Evolutionary conservation across 2,329 filamentous ascomycete species (phyloP).

Genomic region (Capronia americana): DNA sequence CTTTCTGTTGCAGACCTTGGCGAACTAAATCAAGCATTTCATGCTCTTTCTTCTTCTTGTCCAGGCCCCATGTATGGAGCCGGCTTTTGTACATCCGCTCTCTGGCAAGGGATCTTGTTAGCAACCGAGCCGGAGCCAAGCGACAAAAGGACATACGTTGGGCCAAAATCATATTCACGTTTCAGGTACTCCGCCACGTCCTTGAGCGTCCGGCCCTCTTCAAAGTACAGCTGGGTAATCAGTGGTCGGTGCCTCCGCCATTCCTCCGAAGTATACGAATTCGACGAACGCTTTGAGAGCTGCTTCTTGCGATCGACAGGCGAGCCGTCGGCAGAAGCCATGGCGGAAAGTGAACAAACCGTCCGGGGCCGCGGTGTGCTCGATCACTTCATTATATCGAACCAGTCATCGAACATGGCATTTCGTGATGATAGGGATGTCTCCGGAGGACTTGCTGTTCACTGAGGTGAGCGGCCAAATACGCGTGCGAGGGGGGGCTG

Average conservation of each 20-base stretch:
- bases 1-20: conserved; percentile 38
- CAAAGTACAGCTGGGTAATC: conserved; percentile 40
- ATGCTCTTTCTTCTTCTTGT: conserved; percentile 42
- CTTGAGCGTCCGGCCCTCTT: conserved; percentile 40
- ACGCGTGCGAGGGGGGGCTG: conserved; percentile 14
- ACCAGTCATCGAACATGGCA: conserved; percentile 7
- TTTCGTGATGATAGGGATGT: conserved; percentile 20
- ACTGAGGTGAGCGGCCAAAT: conserved; percentile 5
- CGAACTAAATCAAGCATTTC: conserved; percentile 42
- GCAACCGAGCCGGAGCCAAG: not conserved
- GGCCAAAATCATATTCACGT: conserved; percentile 38
- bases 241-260: conserved; percentile 39
- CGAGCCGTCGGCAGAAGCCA: conserved; percentile 29
- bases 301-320: conserved; percentile 33
- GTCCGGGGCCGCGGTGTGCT: not conserved
- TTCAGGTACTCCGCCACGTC: conserved; percentile 40
- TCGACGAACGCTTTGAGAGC: conserved; percentile 38
- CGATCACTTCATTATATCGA: conserved; percentile 17
- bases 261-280: conserved; percentile 40
- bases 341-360: conserved; percentile 14
- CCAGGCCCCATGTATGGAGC: conserved; percentile 38
- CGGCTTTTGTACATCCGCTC: conserved; percentile 42
- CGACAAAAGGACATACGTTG: conserved; percentile 36
- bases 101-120: conserved; percentile 9
- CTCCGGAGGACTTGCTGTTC: conserved; percentile 7